A percentile compares a stretch with the other conserved stretches of the same genome.
Evolutionary conservation across 169 alveolate genomes (phyloP).

Genomic region (Plasmodium knowlesi): DNA sequence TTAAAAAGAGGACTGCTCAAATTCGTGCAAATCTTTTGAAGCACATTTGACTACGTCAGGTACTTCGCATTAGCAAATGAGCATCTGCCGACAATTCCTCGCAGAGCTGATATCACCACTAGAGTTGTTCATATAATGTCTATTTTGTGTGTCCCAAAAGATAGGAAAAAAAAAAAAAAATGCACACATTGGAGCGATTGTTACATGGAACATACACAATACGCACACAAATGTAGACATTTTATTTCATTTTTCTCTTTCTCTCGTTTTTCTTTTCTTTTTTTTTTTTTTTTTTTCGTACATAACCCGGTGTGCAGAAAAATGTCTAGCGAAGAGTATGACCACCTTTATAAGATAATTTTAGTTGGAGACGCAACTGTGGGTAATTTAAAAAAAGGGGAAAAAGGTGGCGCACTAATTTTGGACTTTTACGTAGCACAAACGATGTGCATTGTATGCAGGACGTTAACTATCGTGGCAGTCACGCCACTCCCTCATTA

Average conservation of each 20-base stretch:
- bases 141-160: background rate
- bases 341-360: slow-evolving; percentile 91
- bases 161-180: background rate
- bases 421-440: background rate
- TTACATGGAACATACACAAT: background rate
- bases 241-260: background rate
- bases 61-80: background rate
- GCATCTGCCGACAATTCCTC: background rate
- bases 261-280: slow-evolving; percentile 6
- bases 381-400: slow-evolving; percentile 82
- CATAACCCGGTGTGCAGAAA: slow-evolving; percentile 10
- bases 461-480: background rate
- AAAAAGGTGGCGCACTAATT: background rate
- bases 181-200: background rate
- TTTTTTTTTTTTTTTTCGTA: slow-evolving; percentile 14
- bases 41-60: background rate
- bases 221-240: background rate
- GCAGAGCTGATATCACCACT: background rate
- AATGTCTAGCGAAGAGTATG: slow-evolving; percentile 90
- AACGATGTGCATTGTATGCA: background rate
- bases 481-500: background rate
- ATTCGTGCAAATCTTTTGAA: background rate
- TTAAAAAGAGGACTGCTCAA: background rate
- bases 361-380: slow-evolving; percentile 98
- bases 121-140: background rate